A percentile compares a stretch with the other conserved stretches of the same genome.
These are phyloP conservation scores for Sclerotinia borealis DNA, from an alignment of 2,329 filamentous ascomycete genomes.

Conservation along the genomic window DNA sequence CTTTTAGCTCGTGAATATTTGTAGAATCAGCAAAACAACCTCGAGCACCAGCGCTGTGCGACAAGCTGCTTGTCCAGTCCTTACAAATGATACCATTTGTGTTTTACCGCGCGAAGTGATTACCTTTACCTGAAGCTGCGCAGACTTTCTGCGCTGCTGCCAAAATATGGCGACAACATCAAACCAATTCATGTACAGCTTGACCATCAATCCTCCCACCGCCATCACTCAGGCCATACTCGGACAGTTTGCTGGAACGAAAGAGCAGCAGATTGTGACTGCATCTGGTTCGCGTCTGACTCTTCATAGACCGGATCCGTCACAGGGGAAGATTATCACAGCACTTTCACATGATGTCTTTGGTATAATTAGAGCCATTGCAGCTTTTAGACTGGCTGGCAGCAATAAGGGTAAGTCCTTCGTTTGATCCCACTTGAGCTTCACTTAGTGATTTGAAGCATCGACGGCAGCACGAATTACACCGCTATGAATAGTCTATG, in stretches of 20 bases:
- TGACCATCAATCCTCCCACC: conserved; percentile 90
- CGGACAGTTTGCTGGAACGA: conserved; percentile 92
- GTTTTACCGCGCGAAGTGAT: conserved; percentile 3
- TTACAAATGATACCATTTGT: conserved; percentile 19
- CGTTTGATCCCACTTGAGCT: conserved; percentile 38
- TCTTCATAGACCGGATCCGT: conserved; percentile 78
- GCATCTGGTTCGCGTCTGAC: conserved; percentile 86
- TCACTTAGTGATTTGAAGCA: conserved; percentile 70
- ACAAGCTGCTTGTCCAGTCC: conserved; percentile 24
- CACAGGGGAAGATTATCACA: conserved; percentile 78
- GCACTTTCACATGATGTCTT: conserved; percentile 91
- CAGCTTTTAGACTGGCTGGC: conserved; percentile 85
- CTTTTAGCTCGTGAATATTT: conserved; percentile 12
- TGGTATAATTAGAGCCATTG: conserved; percentile 85
- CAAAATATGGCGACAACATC: conserved; percentile 85
- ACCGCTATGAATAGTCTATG: conserved; percentile 28
- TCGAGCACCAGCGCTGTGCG: conserved; percentile 12
- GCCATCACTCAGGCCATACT: conserved; percentile 85
- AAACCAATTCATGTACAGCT: conserved; percentile 96
- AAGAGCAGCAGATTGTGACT: conserved; percentile 95
- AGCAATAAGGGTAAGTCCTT: conserved; percentile 84
- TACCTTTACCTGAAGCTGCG: conserved; percentile 18
- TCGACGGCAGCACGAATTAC: conserved; percentile 43
- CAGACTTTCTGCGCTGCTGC: conserved; percentile 27
- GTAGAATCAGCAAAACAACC: conserved; percentile 1